Conservation (phyloP, 2,329 filamentous ascomycete genomes). For the Fusarium sp. region DNA sequence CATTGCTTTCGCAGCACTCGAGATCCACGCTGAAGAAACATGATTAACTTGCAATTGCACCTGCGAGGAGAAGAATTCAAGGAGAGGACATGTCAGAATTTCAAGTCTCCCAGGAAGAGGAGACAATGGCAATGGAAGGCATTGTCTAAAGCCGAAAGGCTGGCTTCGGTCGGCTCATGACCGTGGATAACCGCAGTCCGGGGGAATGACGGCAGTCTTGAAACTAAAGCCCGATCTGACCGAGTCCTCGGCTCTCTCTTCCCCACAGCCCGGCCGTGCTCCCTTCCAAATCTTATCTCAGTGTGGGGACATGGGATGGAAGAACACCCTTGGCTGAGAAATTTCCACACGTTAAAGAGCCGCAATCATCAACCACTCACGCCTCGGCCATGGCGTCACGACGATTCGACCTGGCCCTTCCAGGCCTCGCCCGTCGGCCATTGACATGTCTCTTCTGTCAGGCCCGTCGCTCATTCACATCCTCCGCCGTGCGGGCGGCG, state of each 20-base stretch:
- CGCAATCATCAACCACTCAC: conserved; percentile 6
- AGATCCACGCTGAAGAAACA: conserved; percentile 68
- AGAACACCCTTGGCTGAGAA: not conserved
- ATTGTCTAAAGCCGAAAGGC: conserved; percentile 46
- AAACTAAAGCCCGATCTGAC: conserved; percentile 39
- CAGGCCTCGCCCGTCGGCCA: conserved; percentile 47
- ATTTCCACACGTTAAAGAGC: conserved; percentile 36
- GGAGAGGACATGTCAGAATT: conserved; percentile 21
- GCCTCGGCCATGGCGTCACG: conserved; percentile 48
- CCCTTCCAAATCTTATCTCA: conserved; percentile 18
- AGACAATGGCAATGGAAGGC: conserved; percentile 32
- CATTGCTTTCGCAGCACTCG: conserved; percentile 64
- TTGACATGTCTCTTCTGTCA: conserved; percentile 63
- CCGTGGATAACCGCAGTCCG: conserved; percentile 56
- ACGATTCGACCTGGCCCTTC: conserved; percentile 47
- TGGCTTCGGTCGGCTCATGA: conserved; percentile 48
- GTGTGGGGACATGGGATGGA: conserved; percentile 13
- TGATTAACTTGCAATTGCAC: conserved; percentile 46
- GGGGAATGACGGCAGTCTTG: conserved; percentile 41
- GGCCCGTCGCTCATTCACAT: conserved; percentile 62
- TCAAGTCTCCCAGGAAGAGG: conserved; percentile 34
- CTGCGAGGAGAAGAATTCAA: conserved; percentile 34
- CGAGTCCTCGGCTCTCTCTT: conserved; percentile 33
- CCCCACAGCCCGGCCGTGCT: conserved; percentile 39
- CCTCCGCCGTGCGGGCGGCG: conserved; percentile 53